phyloP scores from a whole-genome alignment of 768 basidiomycete genomes.

The Suillus variegatus region DNA sequence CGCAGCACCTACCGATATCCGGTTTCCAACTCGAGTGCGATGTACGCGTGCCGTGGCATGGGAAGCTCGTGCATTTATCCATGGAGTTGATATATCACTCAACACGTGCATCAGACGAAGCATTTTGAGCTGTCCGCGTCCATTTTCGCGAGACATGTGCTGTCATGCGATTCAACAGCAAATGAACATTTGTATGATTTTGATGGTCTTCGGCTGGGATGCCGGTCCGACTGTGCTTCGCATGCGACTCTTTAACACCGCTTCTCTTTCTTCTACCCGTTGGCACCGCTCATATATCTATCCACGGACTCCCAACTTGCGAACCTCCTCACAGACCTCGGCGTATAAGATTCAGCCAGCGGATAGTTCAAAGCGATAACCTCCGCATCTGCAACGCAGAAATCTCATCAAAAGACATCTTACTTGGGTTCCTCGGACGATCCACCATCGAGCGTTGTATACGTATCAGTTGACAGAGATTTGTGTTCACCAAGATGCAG shows the following conservation, averaged over 20 bases:
- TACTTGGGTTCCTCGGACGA: constrained; percentile 42
- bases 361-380: constrained; percentile 31
- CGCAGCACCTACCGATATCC: not conserved
- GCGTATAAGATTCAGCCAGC: constrained; percentile 19
- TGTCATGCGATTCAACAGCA: not conserved
- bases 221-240: not conserved
- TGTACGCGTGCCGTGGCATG: not conserved
- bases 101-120: constrained; percentile 1
- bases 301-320: constrained; percentile 28
- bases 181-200: not conserved
- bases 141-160: not conserved
- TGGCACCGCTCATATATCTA: not conserved
- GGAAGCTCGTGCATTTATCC: not conserved
- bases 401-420: constrained; percentile 47
- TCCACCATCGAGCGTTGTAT: constrained; percentile 35
- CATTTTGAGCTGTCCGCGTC: not conserved
- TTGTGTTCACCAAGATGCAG: constrained; percentile 19
- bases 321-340: constrained; percentile 20
- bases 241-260: not conserved
- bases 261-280: not conserved
- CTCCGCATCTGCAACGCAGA: constrained; percentile 32
- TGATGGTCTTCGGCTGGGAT: not conserved
- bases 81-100: not conserved
- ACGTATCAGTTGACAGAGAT: constrained; percentile 30
- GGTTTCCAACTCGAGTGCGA: not conserved